These are phyloP conservation scores for Tuber magnatum DNA, from an alignment of 495 filamentous ascomycete species.

Conservation along the genomic window DNA sequence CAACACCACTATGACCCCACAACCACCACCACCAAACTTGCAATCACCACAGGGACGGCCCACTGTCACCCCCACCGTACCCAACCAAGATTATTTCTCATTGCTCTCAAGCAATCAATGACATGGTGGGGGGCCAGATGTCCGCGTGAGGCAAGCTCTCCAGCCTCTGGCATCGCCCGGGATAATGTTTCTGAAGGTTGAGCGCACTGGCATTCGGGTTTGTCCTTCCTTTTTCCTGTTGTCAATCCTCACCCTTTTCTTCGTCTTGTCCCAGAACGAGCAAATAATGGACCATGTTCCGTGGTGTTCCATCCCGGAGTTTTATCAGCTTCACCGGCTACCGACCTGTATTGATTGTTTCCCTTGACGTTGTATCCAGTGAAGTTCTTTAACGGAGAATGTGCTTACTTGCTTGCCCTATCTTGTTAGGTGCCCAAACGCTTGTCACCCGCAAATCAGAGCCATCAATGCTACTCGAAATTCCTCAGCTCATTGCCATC, in stretches of 20 bases:
- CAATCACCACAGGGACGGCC: slow-evolving; percentile 8
- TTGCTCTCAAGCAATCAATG: slow-evolving; percentile 13
- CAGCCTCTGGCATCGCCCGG: slow-evolving; percentile 8
- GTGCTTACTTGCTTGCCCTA: slow-evolving; percentile 10
- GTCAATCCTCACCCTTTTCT: neutral
- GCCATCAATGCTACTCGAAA: neutral
- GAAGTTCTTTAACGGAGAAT: neutral
- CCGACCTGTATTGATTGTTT: slow-evolving; percentile 23
- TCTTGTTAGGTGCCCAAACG: slow-evolving; percentile 17
- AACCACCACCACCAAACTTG: slow-evolving; percentile 12
- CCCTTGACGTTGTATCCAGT: slow-evolving; percentile 1
- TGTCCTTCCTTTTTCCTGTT: slow-evolving; percentile 3
- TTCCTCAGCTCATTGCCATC: neutral
- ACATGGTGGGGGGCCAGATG: neutral
- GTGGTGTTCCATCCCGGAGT: neutral
- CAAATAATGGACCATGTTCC: slow-evolving; percentile 3
- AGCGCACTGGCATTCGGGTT: slow-evolving; percentile 7
- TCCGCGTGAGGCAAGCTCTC: slow-evolving; percentile 9
- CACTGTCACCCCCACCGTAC: slow-evolving; percentile 12
- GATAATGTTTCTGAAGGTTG: slow-evolving; percentile 6
- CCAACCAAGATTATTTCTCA: slow-evolving; percentile 6
- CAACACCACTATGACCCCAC: slow-evolving; percentile 13
- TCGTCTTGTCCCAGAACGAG: slow-evolving; percentile 6
- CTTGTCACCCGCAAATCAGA: slow-evolving; percentile 4
- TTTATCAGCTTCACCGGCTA: slow-evolving; percentile 13